A percentile compares a stretch with the other conserved stretches of the same genome.
These are phyloP conservation scores for Vanrija sp. DNA, from an alignment of 1,284 basidiomycete species.

Conservation along the genomic window DNA sequence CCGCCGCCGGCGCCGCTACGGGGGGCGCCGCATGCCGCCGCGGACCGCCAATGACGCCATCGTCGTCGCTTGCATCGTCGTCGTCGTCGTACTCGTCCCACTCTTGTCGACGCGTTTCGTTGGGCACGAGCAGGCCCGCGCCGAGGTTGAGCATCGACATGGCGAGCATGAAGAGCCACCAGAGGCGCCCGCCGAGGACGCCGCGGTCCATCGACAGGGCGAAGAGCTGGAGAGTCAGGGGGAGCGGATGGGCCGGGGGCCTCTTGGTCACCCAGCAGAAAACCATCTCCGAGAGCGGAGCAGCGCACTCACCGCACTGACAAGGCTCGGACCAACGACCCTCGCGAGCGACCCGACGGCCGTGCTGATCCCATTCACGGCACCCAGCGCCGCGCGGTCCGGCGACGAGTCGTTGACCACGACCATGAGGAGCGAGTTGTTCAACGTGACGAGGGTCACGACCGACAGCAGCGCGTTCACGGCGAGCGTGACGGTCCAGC, in stretches of 20 bases:
- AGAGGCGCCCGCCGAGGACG: conserved; percentile 37
- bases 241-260: too few species aligned
- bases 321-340: conserved; percentile 40
- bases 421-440: conserved; percentile 38
- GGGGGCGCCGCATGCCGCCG: too few species aligned
- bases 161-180: conserved; percentile 45
- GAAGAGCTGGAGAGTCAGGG: conserved; percentile 28
- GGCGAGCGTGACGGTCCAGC: conserved; percentile 31
- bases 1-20: too few species aligned
- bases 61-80: too few species aligned
- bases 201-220: conserved; percentile 43
- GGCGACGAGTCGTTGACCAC: conserved; percentile 41
- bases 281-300: too few species aligned
- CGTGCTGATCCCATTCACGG: conserved; percentile 44
- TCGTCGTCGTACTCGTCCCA: too few species aligned
- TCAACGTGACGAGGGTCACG: conserved; percentile 32
- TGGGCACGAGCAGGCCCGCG: conserved; percentile 18
- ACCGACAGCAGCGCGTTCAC: conserved; percentile 36
- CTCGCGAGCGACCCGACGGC: conserved; percentile 41
- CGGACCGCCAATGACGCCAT: too few species aligned
- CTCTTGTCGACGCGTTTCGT: too few species aligned
- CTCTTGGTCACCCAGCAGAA: too few species aligned
- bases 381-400: conserved; percentile 38
- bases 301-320: conserved; percentile 31
- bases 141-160: conserved; percentile 25